phyloP scores from a whole-genome alignment of 83 land plant genomes.

The Diphasiastrum complanatum region DNA sequence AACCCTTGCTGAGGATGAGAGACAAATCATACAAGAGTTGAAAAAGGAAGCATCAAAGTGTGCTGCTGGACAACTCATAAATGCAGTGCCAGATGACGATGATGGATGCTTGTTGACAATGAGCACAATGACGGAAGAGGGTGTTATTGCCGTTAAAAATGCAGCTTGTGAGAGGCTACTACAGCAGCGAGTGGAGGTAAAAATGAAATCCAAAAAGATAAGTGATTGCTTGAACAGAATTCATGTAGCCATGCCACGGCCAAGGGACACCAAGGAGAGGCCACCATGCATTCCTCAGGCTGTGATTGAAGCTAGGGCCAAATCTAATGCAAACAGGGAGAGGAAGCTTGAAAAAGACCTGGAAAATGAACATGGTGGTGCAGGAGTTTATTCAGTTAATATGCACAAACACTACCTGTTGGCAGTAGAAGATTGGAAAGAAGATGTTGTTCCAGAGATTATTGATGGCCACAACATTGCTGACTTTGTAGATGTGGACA shows the following conservation, averaged over 20 bases:
- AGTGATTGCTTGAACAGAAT: conserved; percentile 69
- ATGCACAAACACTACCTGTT: conserved; percentile 66
- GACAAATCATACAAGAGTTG: conserved; percentile 60
- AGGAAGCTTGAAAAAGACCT: conserved; percentile 70
- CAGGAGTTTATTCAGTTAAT: conserved; percentile 86
- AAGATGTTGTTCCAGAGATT: conserved; percentile 84
- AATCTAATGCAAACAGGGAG: conserved; percentile 17
- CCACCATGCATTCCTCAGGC: conserved; percentile 77
- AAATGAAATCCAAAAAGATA: conserved; percentile 90
- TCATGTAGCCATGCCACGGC: conserved; percentile 85
- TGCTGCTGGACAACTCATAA: conserved; percentile 34
- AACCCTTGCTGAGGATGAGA: conserved; percentile 61
- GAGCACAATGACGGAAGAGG: conserved; percentile 92
- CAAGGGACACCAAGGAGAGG: conserved; percentile 73
- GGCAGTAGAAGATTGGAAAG: conserved; percentile 73
- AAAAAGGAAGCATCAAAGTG: conserved; percentile 70
- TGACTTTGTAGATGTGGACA: conserved; percentile 82
- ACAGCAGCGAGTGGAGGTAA: conserved; percentile 76
- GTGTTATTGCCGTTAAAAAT: conserved; percentile 79
- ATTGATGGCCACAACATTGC: conserved; percentile 87
- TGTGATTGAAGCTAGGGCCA: conserved; percentile 52
- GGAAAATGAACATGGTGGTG: conserved; percentile 79
- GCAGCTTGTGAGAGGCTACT: conserved; percentile 85
- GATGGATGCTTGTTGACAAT: conserved; percentile 61
- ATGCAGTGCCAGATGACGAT: conserved; percentile 40